A percentile compares a stretch with the other conserved stretches of the same genome.
Conservation (phyloP, 179 eudicot species). For the Nepenthes alata region DNA sequence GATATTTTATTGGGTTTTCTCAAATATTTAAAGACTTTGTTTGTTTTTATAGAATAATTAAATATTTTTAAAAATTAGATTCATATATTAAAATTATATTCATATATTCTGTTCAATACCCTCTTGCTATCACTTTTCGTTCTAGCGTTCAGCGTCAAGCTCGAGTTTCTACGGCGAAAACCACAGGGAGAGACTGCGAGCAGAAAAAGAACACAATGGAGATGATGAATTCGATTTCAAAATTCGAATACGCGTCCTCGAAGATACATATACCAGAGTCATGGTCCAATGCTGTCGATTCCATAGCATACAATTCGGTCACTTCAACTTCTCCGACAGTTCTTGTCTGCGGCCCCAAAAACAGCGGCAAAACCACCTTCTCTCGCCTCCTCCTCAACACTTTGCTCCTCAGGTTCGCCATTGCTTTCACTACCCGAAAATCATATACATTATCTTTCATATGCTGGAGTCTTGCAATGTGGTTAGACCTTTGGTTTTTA, state of each 20-base stretch:
- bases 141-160: no score
- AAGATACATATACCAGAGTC: constrained; percentile 48
- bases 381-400: constrained; percentile 73
- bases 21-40: no score
- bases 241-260: constrained; percentile 8
- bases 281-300: constrained; percentile 53
- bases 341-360: constrained; percentile 75
- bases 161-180: no score
- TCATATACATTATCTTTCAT: not conserved
- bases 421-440: not conserved
- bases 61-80: no score
- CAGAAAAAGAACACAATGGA: not conserved
- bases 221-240: not conserved
- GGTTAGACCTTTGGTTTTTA: no score
- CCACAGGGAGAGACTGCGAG: no score
- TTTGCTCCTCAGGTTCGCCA: constrained; percentile 48
- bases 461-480: no score
- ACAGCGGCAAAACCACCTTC: constrained; percentile 83
- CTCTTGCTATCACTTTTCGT: no score
- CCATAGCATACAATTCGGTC: constrained; percentile 23
- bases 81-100: no score
- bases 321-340: constrained; percentile 28
- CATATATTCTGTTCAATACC: no score
- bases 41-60: no score
- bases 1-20: no score